Evolutionary conservation across 2,329 filamentous ascomycete species (phyloP), one percentile per base, ranked within the genome.

Genomic region (Ophiognomonia clavigignenti-juglandacearum): DNA sequence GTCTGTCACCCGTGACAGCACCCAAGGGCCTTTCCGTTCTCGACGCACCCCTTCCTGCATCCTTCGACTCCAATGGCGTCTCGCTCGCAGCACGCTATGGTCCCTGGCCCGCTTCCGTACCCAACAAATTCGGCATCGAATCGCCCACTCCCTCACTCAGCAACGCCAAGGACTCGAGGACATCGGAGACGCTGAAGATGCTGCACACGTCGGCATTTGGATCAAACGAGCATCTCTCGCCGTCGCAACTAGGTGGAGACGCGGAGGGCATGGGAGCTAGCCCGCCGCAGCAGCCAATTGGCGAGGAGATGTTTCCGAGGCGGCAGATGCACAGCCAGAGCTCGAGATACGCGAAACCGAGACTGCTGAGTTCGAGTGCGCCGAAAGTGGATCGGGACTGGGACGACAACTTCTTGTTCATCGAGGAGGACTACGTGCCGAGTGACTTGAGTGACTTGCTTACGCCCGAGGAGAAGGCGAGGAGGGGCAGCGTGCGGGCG

Each of bases 11-110:
- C 1, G 78, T 78, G 41, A 71, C 74, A 35, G 80, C 81, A 56
- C 80, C 81, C 44, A 84, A 81, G 56, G 80, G 78, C 3, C 65
- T 96, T n/a, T 93, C 88, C n/a, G 88, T 95, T 13, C 78, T 96
- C 53, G 92, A 97, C 68, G 93, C 90, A 3, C 90, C 89, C 14
- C 78, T 97, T 8, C 93, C 93, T 1, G 88, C 91, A 8, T 97
- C 92, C 0, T 96, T 97, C 64, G 93, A 97, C 66, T 95, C 90
- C 58, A 93, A 96, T 60, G 92, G 91, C 41, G 88, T 96, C 44
- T 96, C 91, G 10, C 88, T 92, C 63, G 90, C 89, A 53, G 91
- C 92, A 16, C 82, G 89, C 50, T 90, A 91, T 63, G 93, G 88
- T 0, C 89, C 91, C 0, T 90, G 95, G 66, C 91, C 92, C 7